Percentiles rank a stretch among this genome's conserved stretches.
Conservation (phyloP, 257 asterid genomes). For the Datura wrightii region DNA sequence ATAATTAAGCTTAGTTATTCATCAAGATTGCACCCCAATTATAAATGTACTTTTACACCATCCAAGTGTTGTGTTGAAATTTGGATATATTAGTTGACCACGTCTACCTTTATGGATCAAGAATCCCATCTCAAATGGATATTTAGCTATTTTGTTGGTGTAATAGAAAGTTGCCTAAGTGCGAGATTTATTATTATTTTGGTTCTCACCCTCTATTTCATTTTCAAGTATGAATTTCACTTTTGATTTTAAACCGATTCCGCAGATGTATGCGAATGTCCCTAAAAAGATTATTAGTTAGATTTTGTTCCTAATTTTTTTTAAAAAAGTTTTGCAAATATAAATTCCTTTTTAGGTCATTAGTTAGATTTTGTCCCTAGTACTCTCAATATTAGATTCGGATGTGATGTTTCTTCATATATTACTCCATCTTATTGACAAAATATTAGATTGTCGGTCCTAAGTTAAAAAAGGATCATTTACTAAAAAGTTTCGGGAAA, state of each 20-base stretch:
- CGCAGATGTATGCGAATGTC: neutral
- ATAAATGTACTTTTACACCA: neutral
- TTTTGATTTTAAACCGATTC: neutral
- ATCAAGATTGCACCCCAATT: neutral
- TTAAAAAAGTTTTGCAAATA: too few species aligned
- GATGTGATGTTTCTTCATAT: too few species aligned
- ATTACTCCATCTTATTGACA: neutral
- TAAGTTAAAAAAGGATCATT: too few species aligned
- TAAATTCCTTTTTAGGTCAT: neutral
- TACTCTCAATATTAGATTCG: too few species aligned
- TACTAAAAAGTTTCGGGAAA: too few species aligned
- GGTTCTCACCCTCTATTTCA: too few species aligned
- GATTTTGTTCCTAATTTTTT: too few species aligned
- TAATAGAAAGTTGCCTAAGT: neutral
- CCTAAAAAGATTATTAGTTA: too few species aligned
- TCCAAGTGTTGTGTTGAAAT: neutral
- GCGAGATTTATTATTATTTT: too few species aligned
- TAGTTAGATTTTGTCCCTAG: too few species aligned
- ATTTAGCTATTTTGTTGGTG: neutral
- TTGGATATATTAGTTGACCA: neutral
- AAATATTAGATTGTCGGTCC: neutral
- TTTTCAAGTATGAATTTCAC: too few species aligned
- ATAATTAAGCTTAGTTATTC: conserved; percentile 10
- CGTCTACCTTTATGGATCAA: neutral
- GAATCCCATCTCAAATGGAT: neutral